Evolutionary conservation across 257 asterid genomes (phyloP).

Genomic region (Lycium barbarum): DNA sequence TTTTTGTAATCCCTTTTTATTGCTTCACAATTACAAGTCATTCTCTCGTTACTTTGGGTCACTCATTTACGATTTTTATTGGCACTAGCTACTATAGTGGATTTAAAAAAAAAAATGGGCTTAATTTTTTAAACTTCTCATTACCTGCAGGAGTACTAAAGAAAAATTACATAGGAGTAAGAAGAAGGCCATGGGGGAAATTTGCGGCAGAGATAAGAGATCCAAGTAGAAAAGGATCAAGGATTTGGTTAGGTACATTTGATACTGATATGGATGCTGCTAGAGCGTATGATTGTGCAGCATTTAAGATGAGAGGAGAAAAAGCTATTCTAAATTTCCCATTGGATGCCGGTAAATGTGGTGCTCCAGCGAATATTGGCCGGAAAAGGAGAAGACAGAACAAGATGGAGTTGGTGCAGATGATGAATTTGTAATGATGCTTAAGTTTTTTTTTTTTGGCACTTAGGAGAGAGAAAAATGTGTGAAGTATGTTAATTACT

Average conservation of each 20-base stretch:
- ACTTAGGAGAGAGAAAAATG: too few relatives aligned
- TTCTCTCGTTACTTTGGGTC: too few relatives aligned
- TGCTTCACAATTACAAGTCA: too few relatives aligned
- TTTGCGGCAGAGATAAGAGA: conserved; percentile 92
- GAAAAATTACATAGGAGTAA: conserved; percentile 71
- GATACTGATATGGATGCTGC: conserved; percentile 76
- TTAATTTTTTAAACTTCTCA: too few relatives aligned
- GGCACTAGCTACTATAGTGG: too few relatives aligned
- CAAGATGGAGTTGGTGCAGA: background rate
- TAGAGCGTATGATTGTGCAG: conserved; percentile 86
- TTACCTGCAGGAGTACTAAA: too few relatives aligned
- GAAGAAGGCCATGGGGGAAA: conserved; percentile 94
- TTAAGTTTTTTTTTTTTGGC: too few relatives aligned
- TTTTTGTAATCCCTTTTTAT: too few relatives aligned
- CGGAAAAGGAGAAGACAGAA: conserved; percentile 58
- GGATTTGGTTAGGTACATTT: conserved; percentile 88
- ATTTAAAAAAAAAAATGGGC: too few relatives aligned
- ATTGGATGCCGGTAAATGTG: conserved; percentile 69
- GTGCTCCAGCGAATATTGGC: conserved; percentile 52
- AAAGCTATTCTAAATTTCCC: conserved; percentile 86
- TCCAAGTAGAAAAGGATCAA: conserved; percentile 71
- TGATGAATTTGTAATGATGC: background rate
- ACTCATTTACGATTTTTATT: too few relatives aligned
- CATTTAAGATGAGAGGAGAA: conserved; percentile 81
- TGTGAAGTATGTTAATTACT: too few relatives aligned